phyloP scores from a whole-genome alignment of 2,329 filamentous ascomycete species.

The Cylindrodendrum hubeiense region DNA sequence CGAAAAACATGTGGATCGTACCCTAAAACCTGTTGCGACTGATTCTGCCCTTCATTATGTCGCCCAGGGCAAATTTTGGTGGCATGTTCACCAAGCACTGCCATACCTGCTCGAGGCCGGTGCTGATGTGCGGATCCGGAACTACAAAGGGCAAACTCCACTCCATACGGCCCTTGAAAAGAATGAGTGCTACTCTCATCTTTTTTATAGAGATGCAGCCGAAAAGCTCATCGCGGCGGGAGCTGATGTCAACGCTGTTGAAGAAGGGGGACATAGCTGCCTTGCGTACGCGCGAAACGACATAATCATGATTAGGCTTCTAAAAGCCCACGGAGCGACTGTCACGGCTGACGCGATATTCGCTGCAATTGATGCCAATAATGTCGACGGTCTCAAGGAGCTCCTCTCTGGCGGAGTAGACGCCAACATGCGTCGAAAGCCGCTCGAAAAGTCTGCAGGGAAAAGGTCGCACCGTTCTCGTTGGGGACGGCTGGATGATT shows the following conservation, averaged over 20 bases:
- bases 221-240: slow-evolving; percentile 34
- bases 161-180: slow-evolving; percentile 32
- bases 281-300: slow-evolving; percentile 19
- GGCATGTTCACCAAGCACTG: slow-evolving; percentile 39
- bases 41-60: slow-evolving; percentile 31
- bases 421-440: slow-evolving; percentile 24
- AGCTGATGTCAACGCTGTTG: slow-evolving; percentile 37
- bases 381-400: slow-evolving; percentile 12
- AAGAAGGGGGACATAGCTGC: slow-evolving; percentile 23
- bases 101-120: slow-evolving; percentile 37
- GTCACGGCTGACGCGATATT: slow-evolving; percentile 29
- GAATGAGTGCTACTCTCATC: not conserved
- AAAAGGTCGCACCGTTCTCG: too few species aligned
- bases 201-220: slow-evolving; percentile 30
- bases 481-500: too few species aligned
- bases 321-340: slow-evolving; percentile 29
- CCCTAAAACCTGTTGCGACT: not conserved
- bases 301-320: slow-evolving; percentile 22
- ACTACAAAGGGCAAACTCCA: slow-evolving; percentile 27
- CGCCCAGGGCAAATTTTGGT: slow-evolving; percentile 31
- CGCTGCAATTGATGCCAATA: slow-evolving; percentile 26
- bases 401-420: slow-evolving; percentile 29
- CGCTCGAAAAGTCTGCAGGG: not conserved
- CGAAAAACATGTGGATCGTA: not conserved
- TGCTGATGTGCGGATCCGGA: slow-evolving; percentile 27